Evolutionary conservation across 257 asterid species (phyloP), one percentile per base, ranked within the genome.

Genomic region (Plantago ovata): DNA sequence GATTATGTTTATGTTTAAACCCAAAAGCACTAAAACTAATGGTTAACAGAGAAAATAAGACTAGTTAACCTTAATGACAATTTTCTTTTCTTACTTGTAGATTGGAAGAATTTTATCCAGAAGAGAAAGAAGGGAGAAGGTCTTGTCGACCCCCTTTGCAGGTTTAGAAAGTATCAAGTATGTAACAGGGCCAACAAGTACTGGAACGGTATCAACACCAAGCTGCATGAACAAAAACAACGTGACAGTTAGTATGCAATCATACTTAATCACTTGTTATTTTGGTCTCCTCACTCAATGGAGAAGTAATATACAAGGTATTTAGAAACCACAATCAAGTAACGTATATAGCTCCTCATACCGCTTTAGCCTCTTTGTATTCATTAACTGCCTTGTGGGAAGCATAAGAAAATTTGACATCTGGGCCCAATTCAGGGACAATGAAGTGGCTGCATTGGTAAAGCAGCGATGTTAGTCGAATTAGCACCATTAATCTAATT

Each of bases 361-460:
- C 97, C 76, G 79, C 84, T 69, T 83, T 89, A 55, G 97, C 97
- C 75, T 89, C 97, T 50, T 81, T 85, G 87, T 89, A 89, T 66
- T 89, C 97, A 54, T 80, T 78, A 20, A 89, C 95, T 50, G 97
- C 95, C 70, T 89, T 89, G 80, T 84, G 94, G 62, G 97, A 89
- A 75, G 95, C 95, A 78, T 89, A 89, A 1, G 94, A 75, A 68
- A 89, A 89, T 6, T 70, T 75, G 41, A 78, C 89, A 71, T 89
- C 95, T 69, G 95, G 95, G 4, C 94, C 97, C 92, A 85, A 80
- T 59, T 84, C 95, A 15, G 94, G 97, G 58, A 89, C 95, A 56
- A 89, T 89, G 75, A 74, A 91, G 63, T 91, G 98, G 91, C 96
- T 91, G 83, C 63, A 79, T 52, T 23, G 22, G 59, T 2, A 66